A percentile compares a stretch with the other conserved stretches of the same genome.
These are phyloP conservation scores for Penicillium sp. DNA, from an alignment of 2,329 filamentous ascomycete species.

Conservation along the genomic window DNA sequence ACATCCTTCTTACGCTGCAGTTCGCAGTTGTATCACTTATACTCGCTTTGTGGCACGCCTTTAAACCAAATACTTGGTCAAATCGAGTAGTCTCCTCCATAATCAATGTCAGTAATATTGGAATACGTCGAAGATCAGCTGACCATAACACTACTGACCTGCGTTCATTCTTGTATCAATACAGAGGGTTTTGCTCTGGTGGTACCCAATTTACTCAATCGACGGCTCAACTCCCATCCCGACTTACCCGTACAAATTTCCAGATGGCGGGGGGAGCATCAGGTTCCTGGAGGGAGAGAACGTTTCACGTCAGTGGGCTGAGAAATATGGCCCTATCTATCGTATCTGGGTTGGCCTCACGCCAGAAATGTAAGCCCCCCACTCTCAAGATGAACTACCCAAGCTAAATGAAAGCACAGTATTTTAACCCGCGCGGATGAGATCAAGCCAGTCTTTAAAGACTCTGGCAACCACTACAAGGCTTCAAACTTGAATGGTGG, in stretches of 20 bases:
- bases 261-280: constrained; percentile 42
- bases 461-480: constrained; percentile 47
- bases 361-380: constrained; percentile 39
- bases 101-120: neutral
- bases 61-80: neutral
- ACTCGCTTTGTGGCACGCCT: neutral
- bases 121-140: no score
- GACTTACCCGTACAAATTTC: constrained; percentile 22
- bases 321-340: constrained; percentile 38
- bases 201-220: neutral
- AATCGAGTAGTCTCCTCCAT: neutral
- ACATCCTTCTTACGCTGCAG: neutral
- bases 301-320: constrained; percentile 35
- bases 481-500: constrained; percentile 45
- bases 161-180: neutral
- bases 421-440: constrained; percentile 39
- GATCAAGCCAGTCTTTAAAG: constrained; percentile 40
- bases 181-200: neutral
- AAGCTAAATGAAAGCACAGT: constrained; percentile 18
- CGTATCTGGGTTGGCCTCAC: constrained; percentile 40
- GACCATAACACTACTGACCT: neutral
- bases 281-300: constrained; percentile 42
- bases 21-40: neutral
- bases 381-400: neutral
- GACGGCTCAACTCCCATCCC: constrained; percentile 2